Percentiles rank a stretch among this genome's conserved stretches.
These are phyloP conservation scores for Puccinellia tenuiflora DNA, from an alignment of 176 grass and related monocot species.

Conservation along the genomic window DNA sequence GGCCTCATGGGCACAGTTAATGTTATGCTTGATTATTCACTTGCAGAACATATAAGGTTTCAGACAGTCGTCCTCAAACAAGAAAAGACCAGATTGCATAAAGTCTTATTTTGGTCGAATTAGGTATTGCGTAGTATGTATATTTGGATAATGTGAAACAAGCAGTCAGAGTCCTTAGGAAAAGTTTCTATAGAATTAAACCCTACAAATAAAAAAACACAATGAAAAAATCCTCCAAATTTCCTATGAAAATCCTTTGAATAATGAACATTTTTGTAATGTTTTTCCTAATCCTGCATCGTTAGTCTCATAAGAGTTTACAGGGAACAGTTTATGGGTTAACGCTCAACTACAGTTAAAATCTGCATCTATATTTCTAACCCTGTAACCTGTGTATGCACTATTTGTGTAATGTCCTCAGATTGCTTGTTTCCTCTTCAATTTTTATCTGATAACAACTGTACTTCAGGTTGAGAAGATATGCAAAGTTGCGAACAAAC, in stretches of 20 bases:
- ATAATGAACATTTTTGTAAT: background rate
- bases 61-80: background rate
- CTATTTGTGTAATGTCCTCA: background rate
- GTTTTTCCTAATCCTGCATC: background rate
- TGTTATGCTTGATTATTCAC: background rate
- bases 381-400: background rate
- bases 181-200: background rate
- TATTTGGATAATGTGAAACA: background rate
- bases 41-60: background rate
- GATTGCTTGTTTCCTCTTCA: background rate
- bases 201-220: background rate
- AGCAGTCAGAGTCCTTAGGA: background rate
- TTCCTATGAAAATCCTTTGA: background rate
- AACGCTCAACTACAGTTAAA: background rate
- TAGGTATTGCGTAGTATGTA: background rate
- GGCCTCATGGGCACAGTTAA: background rate
- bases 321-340: background rate
- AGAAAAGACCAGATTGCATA: background rate
- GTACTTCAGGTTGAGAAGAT: slow-evolving; percentile 82
- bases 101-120: slow-evolving; percentile 12
- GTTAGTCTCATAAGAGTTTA: background rate
- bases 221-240: background rate
- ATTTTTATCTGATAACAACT: slow-evolving; percentile 19
- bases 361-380: background rate
- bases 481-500: slow-evolving; percentile 98